Evolutionary conservation across 1,284 basidiomycete genomes (phyloP).

Genomic region (Papiliotrema terrestris): DNA sequence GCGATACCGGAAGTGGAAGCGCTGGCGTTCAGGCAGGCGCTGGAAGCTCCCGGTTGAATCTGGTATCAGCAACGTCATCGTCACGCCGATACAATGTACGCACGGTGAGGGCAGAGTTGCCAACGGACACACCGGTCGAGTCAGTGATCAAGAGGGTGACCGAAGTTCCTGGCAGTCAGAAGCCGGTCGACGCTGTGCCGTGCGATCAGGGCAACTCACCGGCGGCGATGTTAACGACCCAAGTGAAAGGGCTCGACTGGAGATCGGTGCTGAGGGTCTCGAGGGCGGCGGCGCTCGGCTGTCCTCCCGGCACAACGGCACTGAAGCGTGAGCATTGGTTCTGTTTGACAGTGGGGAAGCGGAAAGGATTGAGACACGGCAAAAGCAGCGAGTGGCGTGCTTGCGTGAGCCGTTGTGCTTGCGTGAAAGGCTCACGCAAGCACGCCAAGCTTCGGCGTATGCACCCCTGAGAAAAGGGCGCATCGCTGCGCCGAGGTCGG

Average conservation of each 20-base stretch:
- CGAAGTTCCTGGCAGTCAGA: constrained; percentile 19
- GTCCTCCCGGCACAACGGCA: constrained; percentile 39
- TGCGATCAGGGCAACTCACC: constrained; percentile 13
- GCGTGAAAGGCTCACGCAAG: background rate
- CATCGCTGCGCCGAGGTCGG: background rate
- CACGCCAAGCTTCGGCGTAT: background rate
- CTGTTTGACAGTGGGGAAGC: background rate
- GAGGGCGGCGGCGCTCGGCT: constrained; percentile 30
- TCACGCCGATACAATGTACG: constrained; percentile 4
- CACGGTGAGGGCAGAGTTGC: constrained; percentile 34
- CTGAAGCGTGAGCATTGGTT: constrained; percentile 14
- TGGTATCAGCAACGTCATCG: background rate
- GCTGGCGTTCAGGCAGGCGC: constrained; percentile 6
- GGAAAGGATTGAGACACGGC: background rate
- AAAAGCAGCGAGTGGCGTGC: background rate
- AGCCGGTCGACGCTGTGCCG: background rate
- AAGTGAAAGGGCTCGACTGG: constrained; percentile 30
- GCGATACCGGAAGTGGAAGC: constrained; percentile 22
- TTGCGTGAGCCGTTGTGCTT: background rate
- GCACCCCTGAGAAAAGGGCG: background rate
- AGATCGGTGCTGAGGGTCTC: constrained; percentile 20
- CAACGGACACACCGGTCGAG: constrained; percentile 28
- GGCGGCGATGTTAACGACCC: constrained; percentile 38
- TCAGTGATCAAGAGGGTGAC: constrained; percentile 41
- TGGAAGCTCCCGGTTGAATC: constrained; percentile 28